These are phyloP conservation scores for Camillea tinctor DNA, from an alignment of 2,329 filamentous ascomycete genomes.

Conservation along the genomic window DNA sequence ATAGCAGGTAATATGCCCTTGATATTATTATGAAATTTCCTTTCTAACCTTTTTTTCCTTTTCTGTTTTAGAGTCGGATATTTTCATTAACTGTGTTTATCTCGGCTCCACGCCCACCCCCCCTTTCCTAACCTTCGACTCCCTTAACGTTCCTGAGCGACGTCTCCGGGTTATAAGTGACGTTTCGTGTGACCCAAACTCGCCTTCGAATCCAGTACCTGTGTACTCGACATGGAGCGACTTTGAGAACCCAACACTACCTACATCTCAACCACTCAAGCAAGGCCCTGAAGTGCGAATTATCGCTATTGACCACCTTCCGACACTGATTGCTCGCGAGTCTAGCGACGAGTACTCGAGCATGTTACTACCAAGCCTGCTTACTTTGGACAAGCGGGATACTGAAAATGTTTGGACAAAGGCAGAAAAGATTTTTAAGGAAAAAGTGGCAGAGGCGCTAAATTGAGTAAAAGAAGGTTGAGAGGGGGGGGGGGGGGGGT, in stretches of 20 bases:
- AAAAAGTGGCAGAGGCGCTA: neutral
- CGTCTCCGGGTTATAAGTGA: conserved; percentile 10
- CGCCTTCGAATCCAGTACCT: conserved; percentile 7
- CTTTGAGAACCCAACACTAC: conserved; percentile 5
- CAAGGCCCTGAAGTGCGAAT: conserved; percentile 3
- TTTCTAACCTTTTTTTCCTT: neutral
- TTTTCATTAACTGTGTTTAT: conserved; percentile 11
- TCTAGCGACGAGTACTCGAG: conserved; percentile 9
- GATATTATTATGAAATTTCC: too few species aligned
- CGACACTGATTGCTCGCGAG: conserved; percentile 8
- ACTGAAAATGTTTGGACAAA: conserved; percentile 5
- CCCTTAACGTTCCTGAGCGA: neutral
- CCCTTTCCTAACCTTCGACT: conserved; percentile 6
- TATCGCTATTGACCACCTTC: conserved; percentile 8
- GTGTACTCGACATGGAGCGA: conserved; percentile 5
- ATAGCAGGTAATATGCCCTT: neutral
- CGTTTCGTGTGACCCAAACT: conserved; percentile 6
- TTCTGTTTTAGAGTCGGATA: neutral
- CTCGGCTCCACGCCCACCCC: conserved; percentile 3
- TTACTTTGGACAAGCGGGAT: conserved; percentile 2
- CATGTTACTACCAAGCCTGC: conserved; percentile 9
- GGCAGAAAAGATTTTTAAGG: conserved; percentile 1
- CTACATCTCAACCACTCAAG: neutral
- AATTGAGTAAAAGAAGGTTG: too few species aligned
- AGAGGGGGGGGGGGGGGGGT: too few species aligned